Conservation (phyloP, 371 early-diverging fungal genomes). For the Rhizomucor miehei region DNA sequence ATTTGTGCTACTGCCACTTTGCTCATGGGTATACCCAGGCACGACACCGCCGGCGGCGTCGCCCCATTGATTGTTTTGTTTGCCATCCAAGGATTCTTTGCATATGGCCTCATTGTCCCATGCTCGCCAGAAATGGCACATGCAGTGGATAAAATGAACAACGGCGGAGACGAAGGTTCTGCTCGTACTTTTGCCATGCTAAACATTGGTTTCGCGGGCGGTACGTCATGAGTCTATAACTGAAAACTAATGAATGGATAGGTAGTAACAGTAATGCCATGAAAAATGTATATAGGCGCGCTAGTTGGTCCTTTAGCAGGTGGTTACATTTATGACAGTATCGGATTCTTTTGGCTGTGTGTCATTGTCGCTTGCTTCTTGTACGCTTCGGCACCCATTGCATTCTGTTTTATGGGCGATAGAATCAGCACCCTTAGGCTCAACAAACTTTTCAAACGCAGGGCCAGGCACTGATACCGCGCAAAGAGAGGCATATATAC, state of each 20-base stretch:
- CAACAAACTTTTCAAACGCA: no score
- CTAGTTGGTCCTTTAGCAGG: slow-evolving; percentile 37
- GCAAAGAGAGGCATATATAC: no score
- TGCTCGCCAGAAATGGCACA: slow-evolving; percentile 45
- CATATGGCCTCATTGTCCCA: slow-evolving; percentile 39
- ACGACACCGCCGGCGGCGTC: not conserved
- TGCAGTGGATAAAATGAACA: slow-evolving; percentile 31
- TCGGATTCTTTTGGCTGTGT: slow-evolving; percentile 42
- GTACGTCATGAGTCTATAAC: slow-evolving; percentile 16
- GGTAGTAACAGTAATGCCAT: not conserved
- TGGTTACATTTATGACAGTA: slow-evolving; percentile 27
- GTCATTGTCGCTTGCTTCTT: slow-evolving; percentile 32
- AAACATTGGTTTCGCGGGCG: slow-evolving; percentile 50
- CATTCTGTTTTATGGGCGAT: not conserved
- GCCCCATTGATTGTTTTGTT: slow-evolving; percentile 2
- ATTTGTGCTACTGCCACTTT: not conserved
- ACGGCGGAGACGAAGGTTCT: slow-evolving; percentile 39
- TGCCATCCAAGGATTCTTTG: slow-evolving; percentile 41
- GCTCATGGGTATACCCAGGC: not conserved
- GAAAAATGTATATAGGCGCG: slow-evolving; percentile 14
- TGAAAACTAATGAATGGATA: not conserved
- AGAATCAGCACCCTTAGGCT: no score
- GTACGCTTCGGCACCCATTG: slow-evolving; percentile 22
- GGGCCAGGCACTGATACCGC: no score
- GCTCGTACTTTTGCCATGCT: slow-evolving; percentile 49